phyloP scores from a whole-genome alignment of 2,329 filamentous ascomycete species.

The Fusarium tuaranense region DNA sequence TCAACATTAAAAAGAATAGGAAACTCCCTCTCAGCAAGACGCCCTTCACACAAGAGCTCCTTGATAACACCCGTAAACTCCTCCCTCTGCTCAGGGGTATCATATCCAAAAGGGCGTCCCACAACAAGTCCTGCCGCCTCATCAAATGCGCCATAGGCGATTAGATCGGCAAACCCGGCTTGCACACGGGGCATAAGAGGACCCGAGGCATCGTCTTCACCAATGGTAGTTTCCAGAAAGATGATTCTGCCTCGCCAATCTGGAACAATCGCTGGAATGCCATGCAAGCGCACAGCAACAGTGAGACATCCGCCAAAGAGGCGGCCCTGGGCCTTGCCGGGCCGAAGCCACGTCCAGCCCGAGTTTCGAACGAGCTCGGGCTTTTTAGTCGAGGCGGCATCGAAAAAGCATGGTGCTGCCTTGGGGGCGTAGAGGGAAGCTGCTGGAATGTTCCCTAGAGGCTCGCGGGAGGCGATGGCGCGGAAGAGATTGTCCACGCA shows the following conservation, averaged over 20 bases:
- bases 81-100: conserved; percentile 44
- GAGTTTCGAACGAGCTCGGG: conserved; percentile 45
- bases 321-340: conserved; percentile 54
- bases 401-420: conserved; percentile 32
- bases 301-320: conserved; percentile 57
- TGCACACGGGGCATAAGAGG: conserved; percentile 45
- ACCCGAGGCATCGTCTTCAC: conserved; percentile 42
- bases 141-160: conserved; percentile 56
- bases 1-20: conserved; percentile 58
- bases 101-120: conserved; percentile 56
- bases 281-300: conserved; percentile 53
- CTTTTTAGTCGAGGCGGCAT: conserved; percentile 40
- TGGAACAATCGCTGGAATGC: conserved; percentile 48
- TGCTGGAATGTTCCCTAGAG: conserved; percentile 49
- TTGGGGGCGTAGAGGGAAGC: conserved; percentile 47
- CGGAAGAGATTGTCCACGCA: conserved; percentile 48
- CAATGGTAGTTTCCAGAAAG: conserved; percentile 56
- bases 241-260: conserved; percentile 54
- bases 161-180: conserved; percentile 54
- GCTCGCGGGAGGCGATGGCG: conserved; percentile 41
- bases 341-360: conserved; percentile 53
- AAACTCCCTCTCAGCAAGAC: conserved; percentile 47
- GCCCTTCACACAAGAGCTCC: conserved; percentile 51
- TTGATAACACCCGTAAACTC: conserved; percentile 48
- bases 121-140: conserved; percentile 55